These are phyloP conservation scores for Rosa hybrid DNA, from an alignment of 331 rosid species.

Conservation along the genomic window DNA sequence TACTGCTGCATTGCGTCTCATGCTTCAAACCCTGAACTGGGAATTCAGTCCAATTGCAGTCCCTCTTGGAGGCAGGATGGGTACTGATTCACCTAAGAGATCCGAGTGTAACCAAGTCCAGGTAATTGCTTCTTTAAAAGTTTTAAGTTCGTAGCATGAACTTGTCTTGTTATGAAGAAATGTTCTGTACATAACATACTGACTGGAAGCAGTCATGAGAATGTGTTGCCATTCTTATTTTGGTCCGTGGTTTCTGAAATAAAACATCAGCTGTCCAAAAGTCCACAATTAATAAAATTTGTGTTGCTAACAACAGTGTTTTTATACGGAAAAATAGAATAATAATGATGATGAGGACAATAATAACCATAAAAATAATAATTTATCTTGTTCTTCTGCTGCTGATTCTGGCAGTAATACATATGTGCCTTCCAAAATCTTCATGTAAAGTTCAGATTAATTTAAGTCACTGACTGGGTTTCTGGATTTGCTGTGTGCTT, in stretches of 20 bases:
- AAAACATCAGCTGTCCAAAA: constrained; percentile 3
- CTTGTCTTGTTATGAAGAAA: background rate
- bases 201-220: background rate
- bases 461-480: constrained; percentile 16
- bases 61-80: constrained; percentile 59
- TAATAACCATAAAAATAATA: background rate
- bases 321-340: background rate
- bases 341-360: background rate
- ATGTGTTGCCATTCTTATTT: background rate
- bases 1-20: constrained; percentile 73
- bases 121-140: constrained; percentile 46
- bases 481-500: constrained; percentile 32
- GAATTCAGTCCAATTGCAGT: constrained; percentile 66
- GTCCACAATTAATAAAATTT: background rate
- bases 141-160: background rate
- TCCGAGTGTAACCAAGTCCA: constrained; percentile 82
- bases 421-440: background rate
- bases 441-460: constrained; percentile 5
- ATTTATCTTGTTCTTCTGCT: background rate
- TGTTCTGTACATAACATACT: background rate
- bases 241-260: background rate
- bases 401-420: background rate
- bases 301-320: background rate
- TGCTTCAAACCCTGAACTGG: constrained; percentile 98
- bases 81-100: constrained; percentile 66